These are phyloP conservation scores for Pharus latifolius DNA, from an alignment of 176 grass and related monocot genomes.

Conservation along the genomic window DNA sequence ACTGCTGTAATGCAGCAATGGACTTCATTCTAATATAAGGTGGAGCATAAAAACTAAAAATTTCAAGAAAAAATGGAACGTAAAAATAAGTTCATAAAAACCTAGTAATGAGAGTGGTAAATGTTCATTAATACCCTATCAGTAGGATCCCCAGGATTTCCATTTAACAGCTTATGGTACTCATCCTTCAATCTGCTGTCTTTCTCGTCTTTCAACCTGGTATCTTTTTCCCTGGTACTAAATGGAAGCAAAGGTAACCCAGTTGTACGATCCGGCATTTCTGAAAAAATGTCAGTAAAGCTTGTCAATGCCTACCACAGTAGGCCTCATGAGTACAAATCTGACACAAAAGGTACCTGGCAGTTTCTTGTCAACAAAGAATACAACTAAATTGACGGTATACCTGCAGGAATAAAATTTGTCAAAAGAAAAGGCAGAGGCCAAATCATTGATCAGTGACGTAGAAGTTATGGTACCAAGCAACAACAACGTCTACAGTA, in stretches of 20 bases:
- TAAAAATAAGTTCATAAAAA: neutral
- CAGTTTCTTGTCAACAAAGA: conserved; percentile 84
- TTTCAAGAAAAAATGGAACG: no score
- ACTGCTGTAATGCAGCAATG: neutral
- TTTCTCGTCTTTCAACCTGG: conserved; percentile 59
- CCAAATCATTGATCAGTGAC: neutral
- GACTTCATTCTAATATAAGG: no score
- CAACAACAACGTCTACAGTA: conserved; percentile 84
- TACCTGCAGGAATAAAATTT: conserved; percentile 42
- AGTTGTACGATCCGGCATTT: conserved; percentile 75
- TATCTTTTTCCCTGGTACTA: conserved; percentile 58
- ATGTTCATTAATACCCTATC: conserved; percentile 50
- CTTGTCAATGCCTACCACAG: neutral
- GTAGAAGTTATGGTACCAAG: conserved; percentile 40
- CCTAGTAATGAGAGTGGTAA: neutral
- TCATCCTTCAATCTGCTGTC: conserved; percentile 66
- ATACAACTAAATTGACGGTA: conserved; percentile 90
- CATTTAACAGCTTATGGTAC: conserved; percentile 70
- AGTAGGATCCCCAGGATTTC: conserved; percentile 64
- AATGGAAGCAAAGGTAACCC: conserved; percentile 60
- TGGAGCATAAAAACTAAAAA: no score
- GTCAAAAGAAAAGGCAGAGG: neutral
- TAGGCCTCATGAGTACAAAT: neutral
- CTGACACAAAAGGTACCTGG: conserved; percentile 42
- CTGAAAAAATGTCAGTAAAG: conserved; percentile 18